A percentile compares a stretch with the other conserved stretches of the same genome.
Conservation (phyloP, 768 basidiomycete genomes). For the Podaxis sp. region DNA sequence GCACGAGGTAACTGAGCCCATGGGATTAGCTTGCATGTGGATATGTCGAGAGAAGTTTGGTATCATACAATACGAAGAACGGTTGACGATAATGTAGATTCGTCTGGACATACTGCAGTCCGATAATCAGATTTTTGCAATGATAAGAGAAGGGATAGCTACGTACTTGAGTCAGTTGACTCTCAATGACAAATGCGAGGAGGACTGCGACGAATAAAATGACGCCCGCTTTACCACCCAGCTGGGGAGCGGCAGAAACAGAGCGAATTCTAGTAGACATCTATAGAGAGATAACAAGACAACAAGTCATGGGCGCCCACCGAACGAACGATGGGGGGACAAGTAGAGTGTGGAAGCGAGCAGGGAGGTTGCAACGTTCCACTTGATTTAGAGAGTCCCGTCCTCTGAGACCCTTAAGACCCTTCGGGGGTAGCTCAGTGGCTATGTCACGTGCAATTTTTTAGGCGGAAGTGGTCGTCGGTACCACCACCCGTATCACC, state of each 20-base stretch:
- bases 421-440: neutral
- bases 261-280: slow-evolving; percentile 28
- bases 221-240: slow-evolving; percentile 51
- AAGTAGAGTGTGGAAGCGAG: neutral
- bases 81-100: slow-evolving; percentile 80
- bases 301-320: slow-evolving; percentile 5
- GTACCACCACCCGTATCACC: too few species aligned
- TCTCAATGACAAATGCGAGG: slow-evolving; percentile 75
- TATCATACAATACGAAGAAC: slow-evolving; percentile 80
- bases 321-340: neutral
- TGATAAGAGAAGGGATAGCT: neutral
- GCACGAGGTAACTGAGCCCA: slow-evolving; percentile 74
- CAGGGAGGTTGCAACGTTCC: neutral
- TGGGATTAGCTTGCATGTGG: neutral
- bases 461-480: neutral
- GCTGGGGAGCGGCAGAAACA: slow-evolving; percentile 27
- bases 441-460: neutral
- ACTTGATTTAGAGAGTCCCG: neutral
- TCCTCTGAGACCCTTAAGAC: neutral
- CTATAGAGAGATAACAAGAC: neutral
- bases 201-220: slow-evolving; percentile 60
- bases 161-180: slow-evolving; percentile 71
- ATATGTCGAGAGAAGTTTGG: neutral
- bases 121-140: slow-evolving; percentile 8
- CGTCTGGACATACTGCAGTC: slow-evolving; percentile 72